Base-by-base conservation (phyloP, 208 protist species). In the Kentomonas sorsogonicus region DNA sequence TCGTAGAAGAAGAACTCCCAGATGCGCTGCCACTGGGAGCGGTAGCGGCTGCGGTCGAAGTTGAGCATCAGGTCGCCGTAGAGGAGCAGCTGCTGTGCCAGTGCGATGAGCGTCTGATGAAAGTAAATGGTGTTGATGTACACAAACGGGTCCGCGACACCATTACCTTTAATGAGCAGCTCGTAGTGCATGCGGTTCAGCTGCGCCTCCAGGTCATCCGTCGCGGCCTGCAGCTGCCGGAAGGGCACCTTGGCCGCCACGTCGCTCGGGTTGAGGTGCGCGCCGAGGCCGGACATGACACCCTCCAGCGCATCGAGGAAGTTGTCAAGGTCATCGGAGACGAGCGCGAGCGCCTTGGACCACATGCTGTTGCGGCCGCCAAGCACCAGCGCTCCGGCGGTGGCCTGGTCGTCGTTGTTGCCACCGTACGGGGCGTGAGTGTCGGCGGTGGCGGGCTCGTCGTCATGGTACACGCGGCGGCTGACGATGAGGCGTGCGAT, bases 1-100 rank as follows among this genome's bases (percentile, higher is more conserved):
- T 91, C 84, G 31, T 67, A 46, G 27, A 87, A 69, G 52, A 86
- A 75, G 43, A 91, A 91, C 22, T 87, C 63, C 29, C 66, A 41
- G 3, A 73, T 58, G n/a, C 77, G 74, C 6, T 48, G 72, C 30
- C 38, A 67, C 13, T 65, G 40, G 0, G 63, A 73, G 1, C 66
- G 70, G 60, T 86, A 91, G 34, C 66, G 63, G 27, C 46, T 62
- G 2, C 58, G 72, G 33, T 91, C 74, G 56, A 91, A 88, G 38
- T 79, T 68, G 27, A 63, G 67, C 66, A 78, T 76, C 33, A 48
- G 20, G n/a, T 66, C 43, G 39, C 68, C 74, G 25, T 76, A 76
- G 38, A 65, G 60, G 26, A 72, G 60, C 40, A 89, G 26, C 45
- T 83, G 71, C 30, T 60, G 34, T 2, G 75, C 63, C 18, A 89